Base-by-base conservation (phyloP, 306 rosid genomes). In the Medicago truncatula region DNA sequence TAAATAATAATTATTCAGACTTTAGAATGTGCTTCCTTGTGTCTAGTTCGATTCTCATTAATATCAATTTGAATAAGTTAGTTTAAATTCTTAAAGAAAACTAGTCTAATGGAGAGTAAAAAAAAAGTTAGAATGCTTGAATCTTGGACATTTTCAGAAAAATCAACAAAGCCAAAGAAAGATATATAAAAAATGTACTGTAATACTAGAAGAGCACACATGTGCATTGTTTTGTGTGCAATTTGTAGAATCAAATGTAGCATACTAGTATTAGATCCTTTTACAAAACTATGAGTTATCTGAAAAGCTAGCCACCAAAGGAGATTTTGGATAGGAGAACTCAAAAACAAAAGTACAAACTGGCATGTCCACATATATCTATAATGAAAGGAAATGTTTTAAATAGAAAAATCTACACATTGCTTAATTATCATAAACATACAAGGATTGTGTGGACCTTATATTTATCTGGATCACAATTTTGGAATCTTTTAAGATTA, bases 401-500 rank as follows among this genome's bases (percentile, higher is more conserved):
- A 50, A 53, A 76, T 73, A 61, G 36, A 40, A 78, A 75, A 70
- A 75, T 74, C 44, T 75, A 63, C 57, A 21, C 74, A 18, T 52
- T 61, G 21, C 53, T 77, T 38, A 73, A 67, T 67, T 8, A 58
- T 77, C 65, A 71, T 3, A 64, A 70, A 20, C 80, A 61, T 68
- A 38, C 7, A 54, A 21, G 46, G 36, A 70, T 70, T 67, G 63
- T 82, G 75, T 67, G 80, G 81, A 57, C 77, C 62, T 78, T 89
- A 25, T 76, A 53, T 8, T 76, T 82, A 78, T 71, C 38, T 52
- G 44, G 40, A 67, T 86, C 83, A 82, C 58, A 59, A 61, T 13
- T 64, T 80, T 56, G 66, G 58, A 52, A 61, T 61, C 73, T 59
- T 82, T 28, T 28, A 28, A 28, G 12, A 34, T 49, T 16, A 17